A percentile compares a stretch with the other conserved stretches of the same genome.
phyloP scores from a whole-genome alignment of 768 basidiomycete species.

The Cubamyces lactineus region DNA sequence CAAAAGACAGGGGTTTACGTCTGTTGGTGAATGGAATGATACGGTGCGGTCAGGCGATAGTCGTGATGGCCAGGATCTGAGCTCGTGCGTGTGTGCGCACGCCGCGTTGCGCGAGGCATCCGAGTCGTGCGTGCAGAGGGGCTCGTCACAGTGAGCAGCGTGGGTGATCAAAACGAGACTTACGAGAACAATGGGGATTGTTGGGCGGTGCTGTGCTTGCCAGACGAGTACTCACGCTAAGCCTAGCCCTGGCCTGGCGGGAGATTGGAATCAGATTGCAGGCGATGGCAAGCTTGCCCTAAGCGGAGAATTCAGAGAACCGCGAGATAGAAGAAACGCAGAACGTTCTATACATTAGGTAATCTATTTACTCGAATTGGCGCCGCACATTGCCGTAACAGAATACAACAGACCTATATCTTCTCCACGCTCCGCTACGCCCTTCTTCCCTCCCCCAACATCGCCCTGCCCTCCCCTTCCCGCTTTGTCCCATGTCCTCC shows the following conservation, averaged over 20 bases:
- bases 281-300: conserved; percentile 7
- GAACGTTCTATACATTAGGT: conserved; percentile 30
- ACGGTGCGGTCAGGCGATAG: conserved; percentile 16
- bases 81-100: not conserved
- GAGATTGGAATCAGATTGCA: not conserved
- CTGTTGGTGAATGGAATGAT: conserved; percentile 20
- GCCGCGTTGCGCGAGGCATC: not conserved
- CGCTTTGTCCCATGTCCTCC: conserved; percentile 27
- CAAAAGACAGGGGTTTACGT: conserved; percentile 23
- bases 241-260: not conserved
- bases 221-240: too few relatives aligned
- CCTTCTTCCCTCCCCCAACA: conserved; percentile 28
- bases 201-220: conserved; percentile 13
- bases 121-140: too few relatives aligned
- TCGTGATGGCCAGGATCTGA: not conserved
- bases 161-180: not conserved
- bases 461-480: conserved; percentile 14
- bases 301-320: conserved; percentile 20
- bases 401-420: conserved; percentile 36
- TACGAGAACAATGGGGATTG: conserved; percentile 19
- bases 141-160: not conserved
- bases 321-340: conserved; percentile 20
- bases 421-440: conserved; percentile 32
- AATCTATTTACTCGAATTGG: conserved; percentile 29
- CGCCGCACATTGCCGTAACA: conserved; percentile 33